phyloP scores from a whole-genome alignment of 805 yeast genomes.

The Teunomyces pallodes region DNA sequence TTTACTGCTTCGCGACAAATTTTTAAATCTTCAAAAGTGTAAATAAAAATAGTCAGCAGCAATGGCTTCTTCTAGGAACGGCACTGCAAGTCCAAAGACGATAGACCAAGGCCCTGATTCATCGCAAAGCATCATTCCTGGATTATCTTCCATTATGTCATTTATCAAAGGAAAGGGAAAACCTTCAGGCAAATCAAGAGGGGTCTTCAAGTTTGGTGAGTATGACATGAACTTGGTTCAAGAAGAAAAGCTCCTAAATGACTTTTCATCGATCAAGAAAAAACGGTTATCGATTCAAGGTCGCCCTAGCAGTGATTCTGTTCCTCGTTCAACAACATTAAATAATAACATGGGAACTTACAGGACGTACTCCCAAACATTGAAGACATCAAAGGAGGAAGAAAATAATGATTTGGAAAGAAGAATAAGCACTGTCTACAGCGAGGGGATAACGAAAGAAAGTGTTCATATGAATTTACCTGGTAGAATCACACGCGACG shows the following conservation, averaged over 20 bases:
- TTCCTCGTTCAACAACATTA: constrained; percentile 28
- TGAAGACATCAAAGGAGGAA: constrained; percentile 17
- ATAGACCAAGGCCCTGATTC: not conserved
- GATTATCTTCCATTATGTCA: not conserved
- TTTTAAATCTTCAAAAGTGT: not conserved
- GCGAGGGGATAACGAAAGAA: constrained; percentile 12
- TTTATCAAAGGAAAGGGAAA: not conserved
- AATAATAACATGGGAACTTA: constrained; percentile 16
- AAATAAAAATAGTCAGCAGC: not conserved
- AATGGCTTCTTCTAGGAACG: not conserved
- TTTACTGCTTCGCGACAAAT: constrained; percentile 2
- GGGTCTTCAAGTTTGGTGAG: not conserved
- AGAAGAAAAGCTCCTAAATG: constrained; percentile 19
- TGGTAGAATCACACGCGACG: not conserved
- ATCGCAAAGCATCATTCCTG: not conserved
- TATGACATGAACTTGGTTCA: constrained; percentile 4
- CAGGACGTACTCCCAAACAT: constrained; percentile 16
- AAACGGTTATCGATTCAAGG: constrained; percentile 25
- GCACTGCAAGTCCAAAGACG: not conserved
- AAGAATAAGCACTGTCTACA: constrained; percentile 22
- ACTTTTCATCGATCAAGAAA: constrained; percentile 27
- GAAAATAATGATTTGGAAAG: constrained; percentile 28
- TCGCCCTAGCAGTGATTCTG: constrained; percentile 10
- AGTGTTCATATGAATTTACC: constrained; percentile 4
- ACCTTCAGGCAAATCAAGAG: not conserved